Base-by-base conservation (phyloP, 441 rosid genomes). In the Pelargonium citronellum region DNA sequence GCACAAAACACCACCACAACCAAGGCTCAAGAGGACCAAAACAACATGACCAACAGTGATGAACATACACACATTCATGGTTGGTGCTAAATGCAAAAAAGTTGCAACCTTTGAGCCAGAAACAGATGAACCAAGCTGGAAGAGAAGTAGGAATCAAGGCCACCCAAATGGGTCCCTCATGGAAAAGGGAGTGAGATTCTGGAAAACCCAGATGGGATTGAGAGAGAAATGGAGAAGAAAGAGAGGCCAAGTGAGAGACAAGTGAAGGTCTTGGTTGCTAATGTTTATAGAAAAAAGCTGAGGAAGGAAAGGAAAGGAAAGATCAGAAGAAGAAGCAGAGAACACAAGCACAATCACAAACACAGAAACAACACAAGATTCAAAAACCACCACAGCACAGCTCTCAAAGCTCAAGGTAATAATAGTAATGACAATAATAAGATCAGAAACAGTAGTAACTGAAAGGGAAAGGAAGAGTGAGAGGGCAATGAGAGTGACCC, bases 1-100 rank as follows among this genome's bases (percentile, higher is more conserved):
- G 77, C 87, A 77, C 77, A 70, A 73, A 68, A 63, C 79, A 66
- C 55, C 68, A 82, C 70, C 81, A 74, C 69, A 81, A 70, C 55
- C 81, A 17, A 69, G 63, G 27, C 13, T 58, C 63, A 79, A 81
- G 17, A 82, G 73, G 49, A 77, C 70, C 72, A 81, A 67, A 68
- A 73, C 22, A 72, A 78, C 68, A 61, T 61, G 77, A 66, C 69
- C 74, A 51, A 57, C 44, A 0, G 16, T 34, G 64, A 55, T 41
- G 43, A 68, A 11, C 69, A 53, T 0, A 75, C 8, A 19, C 27
- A 24, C 63, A 58, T 9, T 58, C 63, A 58, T 58, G 3, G 30
- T 58, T 19, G 63, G 9, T 20, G 13, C 3, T 1, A 19, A 27
- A 55, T 16, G 63, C 5, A 19, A 58, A 58, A 58, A 58, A 58